phyloP scores from a whole-genome alignment of 2,329 filamentous ascomycete species.

The Cytospora piceicola region DNA sequence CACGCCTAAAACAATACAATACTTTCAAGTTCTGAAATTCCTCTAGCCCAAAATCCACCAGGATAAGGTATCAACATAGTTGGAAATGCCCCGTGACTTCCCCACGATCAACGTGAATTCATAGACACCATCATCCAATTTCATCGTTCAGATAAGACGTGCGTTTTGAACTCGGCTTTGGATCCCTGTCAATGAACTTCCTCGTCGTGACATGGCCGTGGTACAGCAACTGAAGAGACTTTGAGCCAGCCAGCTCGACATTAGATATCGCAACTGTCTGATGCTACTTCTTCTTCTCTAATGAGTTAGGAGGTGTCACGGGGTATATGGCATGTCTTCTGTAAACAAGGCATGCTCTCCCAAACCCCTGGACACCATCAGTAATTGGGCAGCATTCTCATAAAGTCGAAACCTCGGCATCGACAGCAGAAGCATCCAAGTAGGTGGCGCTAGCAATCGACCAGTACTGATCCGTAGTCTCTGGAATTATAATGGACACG shows the following conservation, averaged over 20 bases:
- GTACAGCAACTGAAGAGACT: slow-evolving; percentile 17
- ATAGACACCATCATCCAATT: too few species aligned
- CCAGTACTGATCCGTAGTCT: background rate
- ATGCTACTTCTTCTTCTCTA: background rate
- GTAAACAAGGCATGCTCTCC: background rate
- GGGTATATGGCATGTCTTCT: background rate
- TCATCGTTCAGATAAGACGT: too few species aligned
- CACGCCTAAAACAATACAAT: too few species aligned
- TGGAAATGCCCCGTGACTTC: too few species aligned
- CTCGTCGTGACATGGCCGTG: slow-evolving; percentile 13
- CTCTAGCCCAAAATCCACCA: too few species aligned
- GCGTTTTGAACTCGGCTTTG: background rate
- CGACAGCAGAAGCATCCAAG: slow-evolving; percentile 11
- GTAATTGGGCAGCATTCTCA: slow-evolving; percentile 9
- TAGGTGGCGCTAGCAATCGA: background rate
- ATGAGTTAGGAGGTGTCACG: background rate
- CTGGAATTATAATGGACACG: background rate
- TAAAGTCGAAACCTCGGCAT: slow-evolving; percentile 21
- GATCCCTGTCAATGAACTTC: slow-evolving; percentile 16
- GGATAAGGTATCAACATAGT: too few species aligned
- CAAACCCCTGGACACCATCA: background rate
- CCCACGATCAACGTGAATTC: too few species aligned
- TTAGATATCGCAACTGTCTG: background rate
- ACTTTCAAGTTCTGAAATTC: too few species aligned
- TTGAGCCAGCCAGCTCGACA: slow-evolving; percentile 1